Evolutionary conservation across 108 stramenopile genomes (phyloP).

Genomic region (Stephanodiscus minutulus): DNA sequence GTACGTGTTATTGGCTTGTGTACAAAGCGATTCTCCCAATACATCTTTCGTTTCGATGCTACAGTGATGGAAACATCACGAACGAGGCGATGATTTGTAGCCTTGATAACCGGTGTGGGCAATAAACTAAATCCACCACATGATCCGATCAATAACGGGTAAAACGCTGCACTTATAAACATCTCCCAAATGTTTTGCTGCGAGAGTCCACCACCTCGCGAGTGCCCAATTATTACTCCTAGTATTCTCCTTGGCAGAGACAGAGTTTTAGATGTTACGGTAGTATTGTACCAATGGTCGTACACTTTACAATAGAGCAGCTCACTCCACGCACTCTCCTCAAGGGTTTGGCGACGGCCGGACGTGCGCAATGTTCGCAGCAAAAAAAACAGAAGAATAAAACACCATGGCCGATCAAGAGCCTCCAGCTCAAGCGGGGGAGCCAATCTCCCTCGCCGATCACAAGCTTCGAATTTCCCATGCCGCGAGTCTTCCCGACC

Average conservation of each 20-base stretch:
- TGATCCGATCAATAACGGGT: conserved; percentile 7
- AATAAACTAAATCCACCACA: conserved; percentile 22
- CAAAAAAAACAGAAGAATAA: neutral
- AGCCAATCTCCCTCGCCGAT: conserved; percentile 18
- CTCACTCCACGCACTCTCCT: too few species aligned
- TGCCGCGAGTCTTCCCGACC: conserved; percentile 13
- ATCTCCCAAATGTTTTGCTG: too few species aligned
- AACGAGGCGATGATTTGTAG: conserved; percentile 8
- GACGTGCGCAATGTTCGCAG: neutral
- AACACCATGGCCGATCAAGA: neutral
- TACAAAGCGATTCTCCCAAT: too few species aligned
- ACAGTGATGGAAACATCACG: neutral
- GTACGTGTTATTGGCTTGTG: neutral
- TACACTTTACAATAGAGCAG: too few species aligned
- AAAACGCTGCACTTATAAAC: neutral
- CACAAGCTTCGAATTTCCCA: conserved; percentile 32
- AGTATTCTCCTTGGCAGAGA: too few species aligned
- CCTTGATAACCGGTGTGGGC: conserved; percentile 3
- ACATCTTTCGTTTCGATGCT: too few species aligned
- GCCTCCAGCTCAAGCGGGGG: neutral
- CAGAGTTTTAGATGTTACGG: too few species aligned
- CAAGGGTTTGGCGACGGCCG: neutral
- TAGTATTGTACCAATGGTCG: too few species aligned
- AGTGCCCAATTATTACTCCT: too few species aligned
- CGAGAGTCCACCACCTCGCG: too few species aligned